Conservation (phyloP, 75 land plant genomes). For the Isoetes taiwanensis region DNA sequence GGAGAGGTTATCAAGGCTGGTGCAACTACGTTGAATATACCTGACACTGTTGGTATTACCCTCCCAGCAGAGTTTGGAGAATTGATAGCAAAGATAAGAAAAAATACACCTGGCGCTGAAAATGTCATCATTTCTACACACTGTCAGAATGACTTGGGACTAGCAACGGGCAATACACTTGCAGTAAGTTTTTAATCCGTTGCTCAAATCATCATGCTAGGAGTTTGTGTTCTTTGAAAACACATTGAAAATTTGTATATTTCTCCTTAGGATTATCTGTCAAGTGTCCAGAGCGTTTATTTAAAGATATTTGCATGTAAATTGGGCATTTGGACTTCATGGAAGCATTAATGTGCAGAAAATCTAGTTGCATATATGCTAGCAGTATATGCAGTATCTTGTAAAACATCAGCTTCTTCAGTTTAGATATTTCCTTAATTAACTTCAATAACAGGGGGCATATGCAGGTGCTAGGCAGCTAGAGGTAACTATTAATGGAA, state of each 20-base stretch:
- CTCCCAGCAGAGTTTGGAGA: slow-evolving; percentile 65
- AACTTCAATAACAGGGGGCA: slow-evolving; percentile 51
- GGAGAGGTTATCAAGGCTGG: slow-evolving; percentile 96
- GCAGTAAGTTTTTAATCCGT: slow-evolving; percentile 29
- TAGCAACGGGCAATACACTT: slow-evolving; percentile 82
- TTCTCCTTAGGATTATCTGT: no score
- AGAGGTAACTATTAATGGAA: slow-evolving; percentile 97
- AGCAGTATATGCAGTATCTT: no score
- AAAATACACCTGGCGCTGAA: slow-evolving; percentile 79
- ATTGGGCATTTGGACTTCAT: no score
- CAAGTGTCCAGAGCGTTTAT: no score
- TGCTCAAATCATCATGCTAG: background rate
- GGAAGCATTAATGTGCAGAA: no score
- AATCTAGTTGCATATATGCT: no score
- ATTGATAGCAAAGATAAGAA: slow-evolving; percentile 73
- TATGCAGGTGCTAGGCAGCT: slow-evolving; percentile 87
- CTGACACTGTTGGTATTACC: slow-evolving; percentile 87
- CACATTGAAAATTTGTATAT: no score
- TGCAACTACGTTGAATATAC: slow-evolving; percentile 96
- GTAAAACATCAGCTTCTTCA: slow-evolving; percentile 1
- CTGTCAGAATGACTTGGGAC: slow-evolving; percentile 97
- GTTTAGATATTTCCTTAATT: background rate
- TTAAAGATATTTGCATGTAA: no score
- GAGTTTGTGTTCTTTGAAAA: no score
- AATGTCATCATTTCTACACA: slow-evolving; percentile 92